phyloP scores from a whole-genome alignment of 2,329 filamentous ascomycete species.

The Aspergillus sergii region DNA sequence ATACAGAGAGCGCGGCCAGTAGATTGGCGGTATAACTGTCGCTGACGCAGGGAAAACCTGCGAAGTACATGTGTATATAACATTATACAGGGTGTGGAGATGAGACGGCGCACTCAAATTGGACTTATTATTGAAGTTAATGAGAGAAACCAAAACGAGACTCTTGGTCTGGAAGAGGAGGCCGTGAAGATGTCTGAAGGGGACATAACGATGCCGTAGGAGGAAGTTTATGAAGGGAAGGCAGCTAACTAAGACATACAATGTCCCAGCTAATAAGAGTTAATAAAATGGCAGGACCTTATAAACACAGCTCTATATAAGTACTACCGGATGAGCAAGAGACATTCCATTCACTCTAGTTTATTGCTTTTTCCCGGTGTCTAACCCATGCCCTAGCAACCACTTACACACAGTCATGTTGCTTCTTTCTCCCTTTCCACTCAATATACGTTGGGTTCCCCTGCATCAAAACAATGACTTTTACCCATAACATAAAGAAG shows the following conservation, averaged over 20 bases:
- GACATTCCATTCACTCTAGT: neutral
- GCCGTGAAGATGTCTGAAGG: slow-evolving; percentile 39
- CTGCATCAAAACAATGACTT: neutral
- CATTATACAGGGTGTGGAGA: slow-evolving; percentile 68
- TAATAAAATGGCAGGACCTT: neutral
- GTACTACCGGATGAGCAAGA: neutral
- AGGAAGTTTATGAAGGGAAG: slow-evolving; percentile 8
- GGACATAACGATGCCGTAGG: slow-evolving; percentile 28
- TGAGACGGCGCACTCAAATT: slow-evolving; percentile 55
- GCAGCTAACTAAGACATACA: neutral
- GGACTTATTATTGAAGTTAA: slow-evolving; percentile 31
- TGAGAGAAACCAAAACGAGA: slow-evolving; percentile 29
- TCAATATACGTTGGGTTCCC: neutral
- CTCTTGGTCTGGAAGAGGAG: slow-evolving; percentile 36
- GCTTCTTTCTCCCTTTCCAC: neutral
- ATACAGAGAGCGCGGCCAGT: slow-evolving; percentile 60
- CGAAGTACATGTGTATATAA: slow-evolving; percentile 43
- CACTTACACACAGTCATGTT: neutral
- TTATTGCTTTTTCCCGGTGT: neutral
- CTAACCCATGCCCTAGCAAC: neutral
- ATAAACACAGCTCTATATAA: neutral
- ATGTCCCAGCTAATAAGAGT: neutral
- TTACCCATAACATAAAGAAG: neutral
- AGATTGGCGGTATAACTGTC: slow-evolving; percentile 59
- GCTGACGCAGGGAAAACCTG: slow-evolving; percentile 37